A percentile compares a stretch with the other conserved stretches of the same genome.
These are phyloP conservation scores for Fusarium sp. DNA, from an alignment of 2,329 filamentous ascomycete species.

Conservation along the genomic window DNA sequence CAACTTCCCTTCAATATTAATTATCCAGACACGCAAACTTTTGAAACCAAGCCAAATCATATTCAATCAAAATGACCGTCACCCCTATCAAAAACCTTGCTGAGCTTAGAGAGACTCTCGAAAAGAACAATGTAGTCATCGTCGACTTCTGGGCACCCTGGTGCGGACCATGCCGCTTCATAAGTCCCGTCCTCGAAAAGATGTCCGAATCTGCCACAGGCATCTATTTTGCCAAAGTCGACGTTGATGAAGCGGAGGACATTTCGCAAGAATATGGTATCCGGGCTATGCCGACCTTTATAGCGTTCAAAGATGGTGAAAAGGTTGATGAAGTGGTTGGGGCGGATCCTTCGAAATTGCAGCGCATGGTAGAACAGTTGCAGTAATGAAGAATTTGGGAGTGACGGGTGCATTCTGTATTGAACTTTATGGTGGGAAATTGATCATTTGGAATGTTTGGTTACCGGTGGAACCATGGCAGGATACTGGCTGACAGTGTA, in stretches of 20 bases:
- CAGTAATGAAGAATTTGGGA: no score
- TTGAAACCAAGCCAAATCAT: no score
- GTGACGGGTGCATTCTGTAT: no score
- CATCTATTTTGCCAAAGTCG: not conserved
- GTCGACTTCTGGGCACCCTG: conserved; percentile 21
- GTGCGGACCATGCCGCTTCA: conserved; percentile 18
- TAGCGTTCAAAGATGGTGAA: not conserved
- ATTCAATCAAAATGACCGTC: not conserved
- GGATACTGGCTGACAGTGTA: no score
- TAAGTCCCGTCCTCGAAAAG: conserved; percentile 3
- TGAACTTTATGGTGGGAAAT: no score
- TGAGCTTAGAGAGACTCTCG: not conserved
- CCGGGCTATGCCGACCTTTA: conserved; percentile 19
- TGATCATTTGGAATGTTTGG: no score
- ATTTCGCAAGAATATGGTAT: not conserved
- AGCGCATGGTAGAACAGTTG: no score
- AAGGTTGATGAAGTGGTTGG: not conserved
- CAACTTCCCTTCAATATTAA: no score
- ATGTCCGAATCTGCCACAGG: fast-evolving
- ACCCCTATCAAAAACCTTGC: not conserved
- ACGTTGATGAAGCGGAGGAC: not conserved
- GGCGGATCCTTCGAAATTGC: not conserved
- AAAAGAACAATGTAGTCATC: not conserved
- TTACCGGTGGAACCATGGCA: no score
- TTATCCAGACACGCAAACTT: no score